Conservation (phyloP, 192 early-diverging fungal species). For the Rhizophagus clarus region DNA sequence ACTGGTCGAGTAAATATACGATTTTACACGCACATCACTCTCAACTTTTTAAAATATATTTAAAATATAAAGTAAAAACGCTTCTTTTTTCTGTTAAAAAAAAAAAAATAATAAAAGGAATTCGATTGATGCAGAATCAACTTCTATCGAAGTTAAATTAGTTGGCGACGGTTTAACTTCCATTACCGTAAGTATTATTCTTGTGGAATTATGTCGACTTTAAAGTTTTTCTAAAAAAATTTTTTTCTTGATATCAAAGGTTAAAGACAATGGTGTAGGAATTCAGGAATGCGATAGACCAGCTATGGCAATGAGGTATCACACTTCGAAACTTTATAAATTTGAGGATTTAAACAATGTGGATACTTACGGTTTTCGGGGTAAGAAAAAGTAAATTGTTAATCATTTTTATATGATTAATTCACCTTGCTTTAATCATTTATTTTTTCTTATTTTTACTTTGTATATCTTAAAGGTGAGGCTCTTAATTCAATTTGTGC, state of each 20-base stretch:
- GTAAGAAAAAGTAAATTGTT: constrained; percentile 2
- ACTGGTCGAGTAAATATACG: constrained; percentile 40
- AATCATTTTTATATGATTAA: too few species aligned
- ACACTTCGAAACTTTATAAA: constrained; percentile 41
- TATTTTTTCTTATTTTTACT: not conserved
- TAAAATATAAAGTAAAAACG: not conserved
- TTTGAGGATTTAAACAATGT: constrained; percentile 40
- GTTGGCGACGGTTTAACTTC: constrained; percentile 38
- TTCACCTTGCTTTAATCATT: not conserved
- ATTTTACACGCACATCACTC: not conserved
- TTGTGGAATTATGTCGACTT: not conserved
- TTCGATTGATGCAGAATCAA: constrained; percentile 43
- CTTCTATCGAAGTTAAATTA: constrained; percentile 40
- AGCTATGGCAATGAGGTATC: constrained; percentile 39
- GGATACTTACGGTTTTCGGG: constrained; percentile 44
- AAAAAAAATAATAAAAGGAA: constrained; percentile 35
- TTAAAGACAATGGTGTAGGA: constrained; percentile 45
- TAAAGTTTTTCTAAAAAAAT: too few species aligned
- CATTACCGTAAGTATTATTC: constrained; percentile 34
- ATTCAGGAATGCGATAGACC: constrained; percentile 38
- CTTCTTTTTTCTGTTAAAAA: too few species aligned
- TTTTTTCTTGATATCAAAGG: constrained; percentile 28
- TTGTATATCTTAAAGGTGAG: constrained; percentile 43
- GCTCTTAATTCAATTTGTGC: constrained; percentile 44
- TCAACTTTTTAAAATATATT: not conserved